Base-by-base conservation (phyloP, 345 rosid genomes). In the Aurinia saxatilis region DNA sequence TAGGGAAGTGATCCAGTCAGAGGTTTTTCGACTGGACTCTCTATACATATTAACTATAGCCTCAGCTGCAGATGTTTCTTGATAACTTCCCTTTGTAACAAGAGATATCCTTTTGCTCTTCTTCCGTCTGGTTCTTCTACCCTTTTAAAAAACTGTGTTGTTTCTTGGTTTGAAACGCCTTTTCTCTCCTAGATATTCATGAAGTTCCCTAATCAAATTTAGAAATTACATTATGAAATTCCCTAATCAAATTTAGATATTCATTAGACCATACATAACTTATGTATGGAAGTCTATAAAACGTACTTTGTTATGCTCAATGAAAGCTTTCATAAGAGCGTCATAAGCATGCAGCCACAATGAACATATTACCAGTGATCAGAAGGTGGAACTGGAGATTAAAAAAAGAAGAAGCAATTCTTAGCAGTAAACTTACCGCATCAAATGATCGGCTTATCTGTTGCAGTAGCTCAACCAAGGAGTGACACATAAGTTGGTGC, bases 241-340 rank as follows among this genome's bases (percentile, higher is more conserved):
- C 45, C 29, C 52, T 21, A 29, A 46, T 42, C 46, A 27, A 35
- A 10, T 15, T 44, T 35, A 63, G 18, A 10, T 15, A n/a, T n/a
- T n/a, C n/a, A n/a, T n/a, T n/a, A n/a, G n/a, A 50, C 57, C 15
- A 10, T n/a, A 39, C 5, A 40, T 54, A 44, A 41, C 27, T 7
- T 27, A 16, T 12, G 13, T 29, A 44, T 5, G 8, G 10, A 18
- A 64, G 50, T 39, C 58, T 36, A 23, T 13, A 16, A n/a, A 31
- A 46, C 60, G 10, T 66, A 92, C 99, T 85, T 90, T 92, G 58
- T 92, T 92, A 65, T 85, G 99, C 59, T 90, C 97, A 10, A 77
- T 72, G 72, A 92, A 92, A 68, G 83, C 96, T 81, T 87, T 90
- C 88, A 90, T 81, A 17, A 92, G 90, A 57, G 83, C 85, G 41